Base-by-base conservation (phyloP, 495 filamentous ascomycete genomes). In the Penicillium herquei region DNA sequence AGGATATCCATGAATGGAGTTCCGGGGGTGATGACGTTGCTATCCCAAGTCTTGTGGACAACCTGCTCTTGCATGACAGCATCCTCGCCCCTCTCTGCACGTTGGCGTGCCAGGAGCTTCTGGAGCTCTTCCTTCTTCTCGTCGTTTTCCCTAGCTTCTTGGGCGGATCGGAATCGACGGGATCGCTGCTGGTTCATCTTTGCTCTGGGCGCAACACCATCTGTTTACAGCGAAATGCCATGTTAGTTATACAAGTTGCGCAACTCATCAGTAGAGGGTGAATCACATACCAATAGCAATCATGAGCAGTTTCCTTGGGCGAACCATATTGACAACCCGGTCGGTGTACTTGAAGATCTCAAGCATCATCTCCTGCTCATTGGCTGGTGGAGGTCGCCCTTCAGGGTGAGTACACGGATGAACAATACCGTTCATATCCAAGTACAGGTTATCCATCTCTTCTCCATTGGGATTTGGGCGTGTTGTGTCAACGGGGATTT, bases 341-440 rank as follows among this genome's bases (percentile, higher is more conserved):
- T 99, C 92, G 12, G 95, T 99, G 71, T 98, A 98, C 63, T 88
- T 88, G 78, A 98, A 98, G 56, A 98, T 85, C 65, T 92, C 95
- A 57, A 96, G 53, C 94, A 99, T 99, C 95, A 99, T 99, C 72
- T 97, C 94, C 70, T 94, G 90, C 77, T 99, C 94, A 40, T 90
- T 92, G 63, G 87, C 87, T 30, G 94, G 94, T 5, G 94, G 82
- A 3, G 94, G 91, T 56, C 81, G 87, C 59, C 97, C 93, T 72
- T 99, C 94, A 2, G 94, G 94, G 73, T 99, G 94, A 6, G 92
- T 96, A 76, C 94, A 99, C 2, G 95, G 95, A 82, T 99, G 94
- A 42, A 99, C 94, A 61, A 99, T 99, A 69, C 94, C 94, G 76
- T 99, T 99, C 94, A 99, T 98, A 67, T 99, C 94, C 49, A 99